Conservation (phyloP, 129 eudicot species). For the Artemisia argyi region DNA sequence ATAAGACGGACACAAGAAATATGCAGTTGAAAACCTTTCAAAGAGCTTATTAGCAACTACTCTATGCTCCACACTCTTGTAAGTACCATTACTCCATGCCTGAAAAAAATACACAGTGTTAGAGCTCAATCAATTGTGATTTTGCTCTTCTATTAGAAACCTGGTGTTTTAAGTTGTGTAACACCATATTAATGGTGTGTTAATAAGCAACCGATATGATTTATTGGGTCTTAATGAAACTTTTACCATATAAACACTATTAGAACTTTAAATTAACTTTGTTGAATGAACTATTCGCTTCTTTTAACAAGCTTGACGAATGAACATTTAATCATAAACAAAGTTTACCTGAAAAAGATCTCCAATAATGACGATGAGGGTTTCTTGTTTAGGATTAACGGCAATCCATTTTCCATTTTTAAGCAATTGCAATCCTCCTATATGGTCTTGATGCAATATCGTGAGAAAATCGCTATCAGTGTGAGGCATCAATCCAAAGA, state of each 20-base stretch:
- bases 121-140: background rate
- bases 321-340: background rate
- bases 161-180: background rate
- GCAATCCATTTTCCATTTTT: slow-evolving; percentile 81
- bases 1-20: slow-evolving; percentile 71
- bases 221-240: no score
- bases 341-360: slow-evolving; percentile 76
- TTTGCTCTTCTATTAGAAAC: background rate
- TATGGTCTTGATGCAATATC: slow-evolving; percentile 69
- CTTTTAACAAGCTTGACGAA: background rate
- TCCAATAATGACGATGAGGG: slow-evolving; percentile 76
- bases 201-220: no score
- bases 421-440: slow-evolving; percentile 79
- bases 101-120: slow-evolving; percentile 8
- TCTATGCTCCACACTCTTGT: slow-evolving; percentile 82
- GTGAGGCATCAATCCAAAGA: slow-evolving; percentile 76
- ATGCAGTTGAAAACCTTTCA: slow-evolving; percentile 82
- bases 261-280: no score
- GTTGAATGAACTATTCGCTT: background rate
- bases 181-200: no score
- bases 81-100: slow-evolving; percentile 92
- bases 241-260: no score
- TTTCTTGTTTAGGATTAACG: slow-evolving; percentile 67
- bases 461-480: slow-evolving; percentile 93
- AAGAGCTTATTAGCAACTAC: slow-evolving; percentile 53